Base-by-base conservation (phyloP, 148 eudicot species). In the Cornus suecica region DNA sequence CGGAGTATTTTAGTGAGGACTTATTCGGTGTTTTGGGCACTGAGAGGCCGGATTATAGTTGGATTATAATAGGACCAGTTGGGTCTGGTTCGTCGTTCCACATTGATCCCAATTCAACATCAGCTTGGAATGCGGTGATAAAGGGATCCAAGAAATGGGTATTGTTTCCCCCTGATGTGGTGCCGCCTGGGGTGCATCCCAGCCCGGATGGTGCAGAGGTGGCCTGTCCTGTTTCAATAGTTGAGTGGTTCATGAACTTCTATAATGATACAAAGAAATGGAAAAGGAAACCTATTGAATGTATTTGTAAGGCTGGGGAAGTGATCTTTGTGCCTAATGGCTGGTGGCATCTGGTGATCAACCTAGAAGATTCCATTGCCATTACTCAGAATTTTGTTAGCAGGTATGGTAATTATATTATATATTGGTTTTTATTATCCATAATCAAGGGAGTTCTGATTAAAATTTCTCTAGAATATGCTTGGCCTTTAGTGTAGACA, bases 311-410 rank as follows among this genome's bases (percentile, higher is more conserved):
- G 83, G 97, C 97, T 4, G 99, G 99, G 37, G 99, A 95, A 68
- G 99, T 92, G 69, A 79, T 95, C 61, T 95, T 92, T 80, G 99
- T 95, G 78, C 99, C 99, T 34, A 89, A 90, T 73, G 99, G 97
- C 45, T 95, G 99, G 99, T 95, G 99, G 99, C 99, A 92, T 90
- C 78, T 95, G 88, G 99, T 95, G 51, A 91, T 95, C 75, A 95
- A 92, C 82, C 87, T 95, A 20, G 97, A 95, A 82, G 97, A 95
- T 77, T 91, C 97, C 5, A 89, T 92, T 77, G 99, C 97, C 79
- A 95, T 92, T 79, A 95, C 97, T n/a, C 99, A 95, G 80, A 95
- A 95, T 78, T 92, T 78, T 86, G 99, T 91, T 73, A 95, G 99
- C 90, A 94, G 97, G 97, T 93, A 89, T 78, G 28, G 23, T n/a